phyloP scores from a whole-genome alignment of 495 filamentous ascomycete species.

The Amniculicola lignicola region DNA sequence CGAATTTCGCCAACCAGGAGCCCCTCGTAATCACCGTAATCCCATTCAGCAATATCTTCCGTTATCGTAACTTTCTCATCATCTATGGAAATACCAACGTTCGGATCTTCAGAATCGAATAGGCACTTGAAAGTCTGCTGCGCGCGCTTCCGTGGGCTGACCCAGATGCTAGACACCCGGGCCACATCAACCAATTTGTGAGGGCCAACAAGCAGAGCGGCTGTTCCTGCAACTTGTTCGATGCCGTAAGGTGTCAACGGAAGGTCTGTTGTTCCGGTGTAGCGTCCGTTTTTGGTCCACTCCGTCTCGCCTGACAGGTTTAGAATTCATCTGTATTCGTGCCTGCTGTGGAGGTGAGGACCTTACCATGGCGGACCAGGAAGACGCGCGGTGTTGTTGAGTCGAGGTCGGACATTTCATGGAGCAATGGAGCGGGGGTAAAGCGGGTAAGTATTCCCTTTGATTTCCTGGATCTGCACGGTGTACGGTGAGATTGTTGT shows the following conservation, averaged over 20 bases:
- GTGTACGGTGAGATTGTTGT: too few species aligned
- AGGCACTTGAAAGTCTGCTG: slow-evolving; percentile 33
- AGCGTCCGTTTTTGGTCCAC: slow-evolving; percentile 37
- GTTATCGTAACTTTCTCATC: slow-evolving; percentile 14
- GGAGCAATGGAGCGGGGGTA: too few species aligned
- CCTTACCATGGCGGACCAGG: slow-evolving; percentile 36
- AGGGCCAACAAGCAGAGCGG: slow-evolving; percentile 28
- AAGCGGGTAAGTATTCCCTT: too few species aligned
- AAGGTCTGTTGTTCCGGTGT: slow-evolving; percentile 39
- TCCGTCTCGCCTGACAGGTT: slow-evolving; percentile 35
- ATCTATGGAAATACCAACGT: background rate
- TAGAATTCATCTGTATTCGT: background rate
- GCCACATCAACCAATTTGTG: slow-evolving; percentile 36
- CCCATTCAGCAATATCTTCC: slow-evolving; percentile 39
- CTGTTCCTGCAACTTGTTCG: slow-evolving; percentile 33
- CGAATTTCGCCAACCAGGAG: slow-evolving; percentile 33
- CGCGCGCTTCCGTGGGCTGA: slow-evolving; percentile 35
- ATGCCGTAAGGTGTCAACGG: slow-evolving; percentile 30
- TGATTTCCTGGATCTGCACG: too few species aligned
- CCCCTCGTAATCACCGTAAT: slow-evolving; percentile 41
- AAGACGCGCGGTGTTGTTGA: slow-evolving; percentile 41
- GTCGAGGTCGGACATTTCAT: slow-evolving; percentile 41
- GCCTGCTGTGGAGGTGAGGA: background rate
- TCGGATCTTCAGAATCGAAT: slow-evolving; percentile 10
- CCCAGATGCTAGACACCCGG: slow-evolving; percentile 28